Evolutionary conservation across 768 basidiomycete genomes (phyloP).

Genomic region (Tephrocybe sp.): DNA sequence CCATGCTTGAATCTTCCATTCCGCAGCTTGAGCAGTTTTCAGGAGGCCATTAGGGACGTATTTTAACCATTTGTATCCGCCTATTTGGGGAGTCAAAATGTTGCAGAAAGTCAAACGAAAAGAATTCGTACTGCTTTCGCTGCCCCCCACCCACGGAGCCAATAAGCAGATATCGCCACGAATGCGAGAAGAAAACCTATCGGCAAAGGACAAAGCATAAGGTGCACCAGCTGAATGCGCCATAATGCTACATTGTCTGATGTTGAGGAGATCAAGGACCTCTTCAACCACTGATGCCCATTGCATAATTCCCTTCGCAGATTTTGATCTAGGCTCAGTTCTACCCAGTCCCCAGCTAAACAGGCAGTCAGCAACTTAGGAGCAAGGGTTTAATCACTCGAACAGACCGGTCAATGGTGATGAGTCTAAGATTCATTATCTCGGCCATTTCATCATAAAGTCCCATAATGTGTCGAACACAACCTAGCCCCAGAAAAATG

Average conservation of each 20-base stretch:
- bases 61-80: constrained; percentile 94
- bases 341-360: constrained; percentile 89
- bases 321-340: constrained; percentile 68
- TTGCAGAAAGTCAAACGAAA: constrained; percentile 1
- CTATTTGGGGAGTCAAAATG: constrained; percentile 29
- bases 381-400: background rate
- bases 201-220: constrained; percentile 87
- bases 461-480: constrained; percentile 92
- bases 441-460: constrained; percentile 96
- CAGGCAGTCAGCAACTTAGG: constrained; percentile 10
- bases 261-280: constrained; percentile 76
- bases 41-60: constrained; percentile 92
- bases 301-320: constrained; percentile 77
- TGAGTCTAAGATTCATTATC: constrained; percentile 79
- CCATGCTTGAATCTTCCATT: constrained; percentile 97
- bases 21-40: constrained; percentile 93
- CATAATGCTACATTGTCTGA: constrained; percentile 83
- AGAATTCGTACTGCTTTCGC: constrained; percentile 71
- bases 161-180: constrained; percentile 83
- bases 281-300: constrained; percentile 93
- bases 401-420: constrained; percentile 87
- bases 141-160: constrained; percentile 95
- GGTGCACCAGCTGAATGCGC: constrained; percentile 96
- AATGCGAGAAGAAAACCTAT: constrained; percentile 70
- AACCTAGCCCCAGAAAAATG: constrained; percentile 90